Conservation (phyloP, 768 basidiomycete species). For the Leccinum pellstonianum region DNA sequence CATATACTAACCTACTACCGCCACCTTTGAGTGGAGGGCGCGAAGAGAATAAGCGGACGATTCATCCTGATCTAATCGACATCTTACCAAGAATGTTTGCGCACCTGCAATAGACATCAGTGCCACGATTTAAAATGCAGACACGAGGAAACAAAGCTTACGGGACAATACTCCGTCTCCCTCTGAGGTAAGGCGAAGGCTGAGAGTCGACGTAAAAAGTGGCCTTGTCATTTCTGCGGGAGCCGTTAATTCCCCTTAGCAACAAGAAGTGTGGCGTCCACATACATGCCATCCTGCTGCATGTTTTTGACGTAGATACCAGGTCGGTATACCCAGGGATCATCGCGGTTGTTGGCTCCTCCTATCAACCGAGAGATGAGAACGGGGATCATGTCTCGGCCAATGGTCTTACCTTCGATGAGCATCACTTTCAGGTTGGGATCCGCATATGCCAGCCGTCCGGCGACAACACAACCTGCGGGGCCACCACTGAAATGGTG, state of each 20-base stretch:
- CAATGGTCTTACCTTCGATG: conserved; percentile 52
- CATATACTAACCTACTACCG: conserved; percentile 47
- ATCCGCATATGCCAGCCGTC: conserved; percentile 68
- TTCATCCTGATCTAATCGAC: not conserved
- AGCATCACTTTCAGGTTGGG: conserved; percentile 74
- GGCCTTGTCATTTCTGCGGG: conserved; percentile 67
- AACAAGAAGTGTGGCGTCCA: not conserved
- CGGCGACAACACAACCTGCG: conserved; percentile 66
- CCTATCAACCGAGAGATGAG: conserved; percentile 32
- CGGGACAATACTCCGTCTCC: conserved; percentile 67
- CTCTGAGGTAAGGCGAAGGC: conserved; percentile 56
- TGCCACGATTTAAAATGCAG: not conserved
- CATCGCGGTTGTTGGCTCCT: conserved; percentile 69
- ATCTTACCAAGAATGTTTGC: conserved; percentile 58
- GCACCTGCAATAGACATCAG: conserved; percentile 40
- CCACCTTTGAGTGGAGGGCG: conserved; percentile 33
- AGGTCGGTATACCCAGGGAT: conserved; percentile 73
- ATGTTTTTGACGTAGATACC: conserved; percentile 72
- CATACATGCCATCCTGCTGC: conserved; percentile 66
- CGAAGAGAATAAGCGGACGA: not conserved
- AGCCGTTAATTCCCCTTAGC: not conserved
- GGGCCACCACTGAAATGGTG: conserved; percentile 50
- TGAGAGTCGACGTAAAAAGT: conserved; percentile 68
- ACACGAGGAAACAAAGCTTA: conserved; percentile 33
- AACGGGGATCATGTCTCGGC: not conserved